These are phyloP conservation scores for Lindgomyces ingoldianus DNA, from an alignment of 495 filamentous ascomycete genomes.

Conservation along the genomic window DNA sequence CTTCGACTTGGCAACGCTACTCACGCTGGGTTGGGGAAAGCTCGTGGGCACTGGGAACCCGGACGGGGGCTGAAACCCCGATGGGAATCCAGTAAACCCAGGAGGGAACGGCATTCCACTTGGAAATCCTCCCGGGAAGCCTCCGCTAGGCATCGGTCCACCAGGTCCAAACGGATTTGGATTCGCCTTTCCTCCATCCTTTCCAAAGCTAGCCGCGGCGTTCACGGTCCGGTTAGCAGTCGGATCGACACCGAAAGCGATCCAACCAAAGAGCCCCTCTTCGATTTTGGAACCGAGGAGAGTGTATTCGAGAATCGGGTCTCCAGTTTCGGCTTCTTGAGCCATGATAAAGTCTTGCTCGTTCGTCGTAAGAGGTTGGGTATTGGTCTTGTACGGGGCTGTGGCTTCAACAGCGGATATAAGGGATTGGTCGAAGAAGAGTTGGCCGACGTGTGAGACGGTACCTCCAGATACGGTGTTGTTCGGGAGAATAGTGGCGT, in stretches of 20 bases:
- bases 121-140: neutral
- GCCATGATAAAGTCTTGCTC: slow-evolving; percentile 53
- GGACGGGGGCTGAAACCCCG: no score
- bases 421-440: slow-evolving; percentile 66
- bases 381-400: slow-evolving; percentile 60
- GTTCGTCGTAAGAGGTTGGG: slow-evolving; percentile 55
- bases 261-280: slow-evolving; percentile 58
- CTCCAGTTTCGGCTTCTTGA: slow-evolving; percentile 51
- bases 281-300: slow-evolving; percentile 52
- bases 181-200: slow-evolving; percentile 25
- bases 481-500: slow-evolving; percentile 52
- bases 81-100: no score
- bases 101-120: no score
- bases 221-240: slow-evolving; percentile 3
- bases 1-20: no score
- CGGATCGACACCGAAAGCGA: slow-evolving; percentile 57
- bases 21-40: no score
- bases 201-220: slow-evolving; percentile 10
- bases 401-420: slow-evolving; percentile 57
- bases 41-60: no score
- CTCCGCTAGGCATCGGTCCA: neutral
- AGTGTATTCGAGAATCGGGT: slow-evolving; percentile 61
- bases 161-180: slow-evolving; percentile 44
- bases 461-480: slow-evolving; percentile 54
- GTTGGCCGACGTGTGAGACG: slow-evolving; percentile 60